Conservation (phyloP, 2,329 filamentous ascomycete species). For the Basipetospora chlamydospora region DNA sequence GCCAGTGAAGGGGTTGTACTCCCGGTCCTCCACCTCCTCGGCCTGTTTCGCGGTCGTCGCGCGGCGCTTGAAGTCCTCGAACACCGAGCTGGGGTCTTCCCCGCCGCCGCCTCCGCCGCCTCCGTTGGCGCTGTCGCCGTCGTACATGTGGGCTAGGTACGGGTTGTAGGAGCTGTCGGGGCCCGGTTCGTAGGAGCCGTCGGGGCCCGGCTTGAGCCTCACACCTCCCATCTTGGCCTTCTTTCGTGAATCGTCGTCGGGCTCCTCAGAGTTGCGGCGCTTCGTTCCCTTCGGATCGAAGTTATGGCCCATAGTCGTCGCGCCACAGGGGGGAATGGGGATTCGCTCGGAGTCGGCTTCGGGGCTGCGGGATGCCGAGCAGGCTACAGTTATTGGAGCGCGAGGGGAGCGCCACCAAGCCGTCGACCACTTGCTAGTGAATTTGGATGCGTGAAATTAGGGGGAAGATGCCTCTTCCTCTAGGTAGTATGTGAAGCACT, state of each 20-base stretch:
- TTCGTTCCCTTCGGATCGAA: conserved; percentile 21
- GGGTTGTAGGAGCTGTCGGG: too few relatives aligned
- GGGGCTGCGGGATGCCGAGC: background rate
- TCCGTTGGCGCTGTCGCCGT: conserved; percentile 29
- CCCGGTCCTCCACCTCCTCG: conserved; percentile 59
- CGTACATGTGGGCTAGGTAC: conserved; percentile 83
- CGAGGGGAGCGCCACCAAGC: too few relatives aligned
- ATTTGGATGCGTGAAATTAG: too few relatives aligned
- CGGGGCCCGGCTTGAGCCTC: conserved; percentile 11
- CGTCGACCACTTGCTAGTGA: too few relatives aligned
- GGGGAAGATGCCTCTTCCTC: too few relatives aligned
- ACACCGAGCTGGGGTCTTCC: conserved; percentile 26
- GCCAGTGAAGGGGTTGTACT: conserved; percentile 75
- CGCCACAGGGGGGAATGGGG: background rate
- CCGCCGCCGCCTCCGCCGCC: too few relatives aligned
- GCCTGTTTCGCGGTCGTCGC: conserved; percentile 67
- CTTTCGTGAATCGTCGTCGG: conserved; percentile 27
- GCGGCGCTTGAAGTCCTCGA: conserved; percentile 61
- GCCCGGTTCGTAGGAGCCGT: conserved; percentile 18
- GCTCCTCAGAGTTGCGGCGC: conserved; percentile 26
- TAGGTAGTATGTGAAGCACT: too few relatives aligned
- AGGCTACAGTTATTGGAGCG: too few relatives aligned
- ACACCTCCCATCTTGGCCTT: conserved; percentile 23
- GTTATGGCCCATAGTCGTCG: conserved; percentile 23
- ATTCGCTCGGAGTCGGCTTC: background rate